Base-by-base conservation (phyloP, 352 stramenopile genomes). In the Aphanomyces invadans region DNA sequence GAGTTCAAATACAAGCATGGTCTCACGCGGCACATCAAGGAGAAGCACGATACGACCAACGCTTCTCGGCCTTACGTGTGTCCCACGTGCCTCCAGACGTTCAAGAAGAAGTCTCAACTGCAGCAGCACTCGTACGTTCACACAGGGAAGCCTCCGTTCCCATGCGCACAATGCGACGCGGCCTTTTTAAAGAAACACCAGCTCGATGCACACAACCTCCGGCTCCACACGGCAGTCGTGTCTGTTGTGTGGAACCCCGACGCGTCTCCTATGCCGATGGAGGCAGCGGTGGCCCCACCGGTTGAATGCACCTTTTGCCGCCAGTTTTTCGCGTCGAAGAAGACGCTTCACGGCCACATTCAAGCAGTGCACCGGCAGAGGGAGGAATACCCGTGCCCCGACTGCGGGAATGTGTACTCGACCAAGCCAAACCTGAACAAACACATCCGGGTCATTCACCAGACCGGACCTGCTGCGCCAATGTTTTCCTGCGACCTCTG, bases 41-140 rank as follows among this genome's bases (percentile, higher is more conserved):
- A 83, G 25, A 74, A 72, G 38, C 81, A 77, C 4, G 72, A 88
- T 56, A 49, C 63, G 21, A 90, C 86, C 60, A 68, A 72, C 39
- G 78, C 86, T 49, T 49, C n/a, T n/a, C n/a, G 70, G 12, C 79
- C 84, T 23, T 90, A 86, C 61, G 60, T 78, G 55, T 92, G 84
- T 52, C n/a, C 59, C 2, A 67, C 76, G 51, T 93, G 84, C 69
- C 69, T 87, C 0, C 70, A 81, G 53, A 65, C 72, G 36, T 93
- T 91, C 68, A 90, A 89, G 73, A 93, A 93, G 73, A 93, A 91
- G 72, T 81, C 70, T 51, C 71, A 83, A 9, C 70, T 93, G 21
- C 82, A 91, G 68, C 81, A 80, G 10, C 84, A 93, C 45, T 74
- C 76, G 55, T 93, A 81, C 57, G 80, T 89, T 2, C 84, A 93